Conservation (phyloP, 169 alveolate genomes). For the Plasmodium gaboni region DNA sequence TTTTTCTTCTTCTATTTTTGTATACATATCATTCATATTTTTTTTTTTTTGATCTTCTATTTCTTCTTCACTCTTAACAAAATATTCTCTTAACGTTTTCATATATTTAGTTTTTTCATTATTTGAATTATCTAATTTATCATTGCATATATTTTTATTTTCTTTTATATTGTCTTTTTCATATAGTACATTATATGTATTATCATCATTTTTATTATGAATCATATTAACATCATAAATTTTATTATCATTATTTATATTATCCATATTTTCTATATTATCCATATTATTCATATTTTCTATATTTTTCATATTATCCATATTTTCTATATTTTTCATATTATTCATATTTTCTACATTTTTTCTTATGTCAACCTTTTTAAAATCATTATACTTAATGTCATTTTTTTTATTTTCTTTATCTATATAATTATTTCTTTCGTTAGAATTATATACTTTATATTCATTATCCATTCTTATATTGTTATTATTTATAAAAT, state of each 20-base stretch:
- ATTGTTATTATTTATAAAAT: not conserved
- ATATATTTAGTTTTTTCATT: not conserved
- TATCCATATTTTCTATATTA: not conserved
- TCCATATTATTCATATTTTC: not conserved
- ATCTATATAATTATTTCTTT: not conserved
- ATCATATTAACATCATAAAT: not conserved
- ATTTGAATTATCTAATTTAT: conserved; percentile 1
- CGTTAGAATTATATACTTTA: not conserved
- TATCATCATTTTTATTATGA: not conserved
- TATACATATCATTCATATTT: not conserved
- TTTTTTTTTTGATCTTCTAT: not conserved
- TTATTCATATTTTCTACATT: not conserved
- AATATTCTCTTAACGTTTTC: not conserved
- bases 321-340: not conserved
- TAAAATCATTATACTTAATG: too few species aligned
- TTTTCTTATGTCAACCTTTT: not conserved
- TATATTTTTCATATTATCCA: not conserved
- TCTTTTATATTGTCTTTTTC: too few species aligned
- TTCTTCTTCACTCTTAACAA: not conserved
- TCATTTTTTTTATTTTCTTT: not conserved
- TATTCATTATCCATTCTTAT: not conserved
- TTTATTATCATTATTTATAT: not conserved
- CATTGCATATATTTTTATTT: not conserved
- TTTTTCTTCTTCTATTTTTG: not conserved
- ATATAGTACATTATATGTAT: not conserved